Conservation (phyloP, 1,284 basidiomycete genomes). For the Ceratobasidium sp. region DNA sequence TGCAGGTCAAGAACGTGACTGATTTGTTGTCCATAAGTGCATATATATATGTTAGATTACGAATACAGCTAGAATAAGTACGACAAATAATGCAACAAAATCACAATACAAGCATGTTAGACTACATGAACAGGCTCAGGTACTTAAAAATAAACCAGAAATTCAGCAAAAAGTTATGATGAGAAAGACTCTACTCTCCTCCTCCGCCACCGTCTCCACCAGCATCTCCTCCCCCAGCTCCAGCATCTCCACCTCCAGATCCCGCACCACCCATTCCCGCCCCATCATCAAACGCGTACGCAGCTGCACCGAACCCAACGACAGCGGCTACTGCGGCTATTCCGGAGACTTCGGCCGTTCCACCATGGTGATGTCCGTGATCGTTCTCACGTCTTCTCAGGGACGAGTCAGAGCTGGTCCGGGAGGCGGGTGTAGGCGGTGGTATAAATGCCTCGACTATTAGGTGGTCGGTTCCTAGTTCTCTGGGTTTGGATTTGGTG, state of each 20-base stretch:
- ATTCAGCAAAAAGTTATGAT: not conserved
- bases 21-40: too few relatives aligned
- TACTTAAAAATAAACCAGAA: not conserved
- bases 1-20: too few relatives aligned
- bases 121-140: too few relatives aligned
- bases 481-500: not conserved
- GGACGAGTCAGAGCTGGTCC: not conserved
- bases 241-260: not conserved
- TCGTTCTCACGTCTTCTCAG: not conserved
- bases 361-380: not conserved
- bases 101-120: too few relatives aligned
- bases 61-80: too few relatives aligned
- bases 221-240: constrained; percentile 5
- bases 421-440: not conserved
- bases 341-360: not conserved
- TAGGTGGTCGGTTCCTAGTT: not conserved
- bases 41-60: too few relatives aligned
- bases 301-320: constrained; percentile 9
- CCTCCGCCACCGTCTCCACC: constrained; percentile 15
- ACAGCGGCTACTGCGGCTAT: not conserved
- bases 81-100: too few relatives aligned
- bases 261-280: not conserved
- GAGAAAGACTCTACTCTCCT: not conserved
- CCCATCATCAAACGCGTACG: not conserved
- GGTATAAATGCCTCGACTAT: not conserved